Percentiles rank a stretch among this genome's conserved stretches.
Evolutionary conservation across 192 early-diverging fungal genomes (phyloP).

Genomic region (Coemansia sp.): DNA sequence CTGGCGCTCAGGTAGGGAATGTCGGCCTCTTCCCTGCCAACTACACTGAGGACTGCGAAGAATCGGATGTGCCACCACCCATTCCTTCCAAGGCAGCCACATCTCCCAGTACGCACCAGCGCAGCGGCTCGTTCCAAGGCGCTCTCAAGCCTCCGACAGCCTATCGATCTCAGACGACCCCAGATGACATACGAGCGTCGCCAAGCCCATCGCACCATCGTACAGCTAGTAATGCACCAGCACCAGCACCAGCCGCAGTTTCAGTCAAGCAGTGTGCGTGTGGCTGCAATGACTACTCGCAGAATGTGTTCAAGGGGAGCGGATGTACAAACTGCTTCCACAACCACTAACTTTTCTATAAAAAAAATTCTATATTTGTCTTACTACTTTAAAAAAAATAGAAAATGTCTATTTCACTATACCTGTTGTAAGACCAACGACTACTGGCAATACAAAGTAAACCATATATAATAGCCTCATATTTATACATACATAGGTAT

Average conservation of each 20-base stretch:
- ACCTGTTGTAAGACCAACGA: not conserved
- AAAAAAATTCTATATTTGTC: not conserved
- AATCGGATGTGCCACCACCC: slow-evolving; percentile 29
- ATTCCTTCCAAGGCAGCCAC: slow-evolving; percentile 21
- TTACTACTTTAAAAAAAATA: not conserved
- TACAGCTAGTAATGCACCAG: slow-evolving; percentile 29
- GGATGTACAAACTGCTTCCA: slow-evolving; percentile 88
- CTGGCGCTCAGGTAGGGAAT: slow-evolving; percentile 34
- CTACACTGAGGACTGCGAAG: slow-evolving; percentile 74
- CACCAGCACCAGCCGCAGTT: slow-evolving; percentile 21
- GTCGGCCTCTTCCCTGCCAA: slow-evolving; percentile 94
- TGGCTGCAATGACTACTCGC: slow-evolving; percentile 71
- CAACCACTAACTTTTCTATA: slow-evolving; percentile 49
- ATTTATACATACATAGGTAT: too few relatives aligned
- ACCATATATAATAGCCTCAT: too few relatives aligned
- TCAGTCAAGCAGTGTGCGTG: slow-evolving; percentile 62
- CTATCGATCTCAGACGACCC: slow-evolving; percentile 37
- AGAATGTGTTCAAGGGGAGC: slow-evolving; percentile 74
- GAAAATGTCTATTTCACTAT: not conserved
- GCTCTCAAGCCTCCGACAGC: slow-evolving; percentile 38
- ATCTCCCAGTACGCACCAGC: slow-evolving; percentile 22
- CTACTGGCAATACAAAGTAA: not conserved
- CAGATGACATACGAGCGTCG: slow-evolving; percentile 24
- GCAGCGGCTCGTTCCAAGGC: slow-evolving; percentile 26
- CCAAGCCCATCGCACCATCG: slow-evolving; percentile 8